phyloP scores from a whole-genome alignment of 495 filamentous ascomycete species.

The Aspergillus biplanus region DNA sequence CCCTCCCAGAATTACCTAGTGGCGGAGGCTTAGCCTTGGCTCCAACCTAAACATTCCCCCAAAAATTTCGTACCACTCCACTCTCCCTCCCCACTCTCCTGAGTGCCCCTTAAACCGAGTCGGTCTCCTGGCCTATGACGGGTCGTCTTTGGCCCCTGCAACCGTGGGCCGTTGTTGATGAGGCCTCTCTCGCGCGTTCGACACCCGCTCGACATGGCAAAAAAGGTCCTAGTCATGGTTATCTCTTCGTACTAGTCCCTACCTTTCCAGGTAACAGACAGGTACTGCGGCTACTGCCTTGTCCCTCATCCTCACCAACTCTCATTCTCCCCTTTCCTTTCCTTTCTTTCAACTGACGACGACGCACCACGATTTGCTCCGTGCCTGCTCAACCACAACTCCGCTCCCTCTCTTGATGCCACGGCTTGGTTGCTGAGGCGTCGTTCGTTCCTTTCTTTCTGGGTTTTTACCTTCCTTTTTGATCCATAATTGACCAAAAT shows the following conservation, averaged over 20 bases:
- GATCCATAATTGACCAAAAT: not conserved
- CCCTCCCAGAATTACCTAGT: constrained; percentile 13
- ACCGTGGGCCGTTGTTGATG: constrained; percentile 26
- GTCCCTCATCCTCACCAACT: not conserved
- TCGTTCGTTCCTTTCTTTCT: constrained; percentile 28
- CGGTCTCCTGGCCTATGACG: constrained; percentile 18
- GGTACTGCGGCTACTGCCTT: not conserved
- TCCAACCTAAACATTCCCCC: constrained; percentile 23
- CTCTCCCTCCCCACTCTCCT: constrained; percentile 20
- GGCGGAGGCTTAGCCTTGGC: constrained; percentile 37
- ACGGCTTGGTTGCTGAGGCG: constrained; percentile 28
- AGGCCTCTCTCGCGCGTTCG: constrained; percentile 9
- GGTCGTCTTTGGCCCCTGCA: constrained; percentile 9
- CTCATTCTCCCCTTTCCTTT: not conserved
- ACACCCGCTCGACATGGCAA: constrained; percentile 1
- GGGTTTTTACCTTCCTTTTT: constrained; percentile 10
- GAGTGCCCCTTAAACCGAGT: constrained; percentile 7
- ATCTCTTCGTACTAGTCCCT: not conserved
- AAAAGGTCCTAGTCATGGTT: not conserved
- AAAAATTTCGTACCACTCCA: constrained; percentile 15
- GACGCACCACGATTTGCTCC: not conserved
- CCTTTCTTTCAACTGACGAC: constrained; percentile 6
- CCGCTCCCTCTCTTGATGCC: constrained; percentile 18
- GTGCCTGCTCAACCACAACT: constrained; percentile 1
- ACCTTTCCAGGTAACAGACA: not conserved